Percentiles rank a stretch among this genome's conserved stretches.
Conservation (phyloP, 495 filamentous ascomycete genomes). For the Penicillium waksmanii region DNA sequence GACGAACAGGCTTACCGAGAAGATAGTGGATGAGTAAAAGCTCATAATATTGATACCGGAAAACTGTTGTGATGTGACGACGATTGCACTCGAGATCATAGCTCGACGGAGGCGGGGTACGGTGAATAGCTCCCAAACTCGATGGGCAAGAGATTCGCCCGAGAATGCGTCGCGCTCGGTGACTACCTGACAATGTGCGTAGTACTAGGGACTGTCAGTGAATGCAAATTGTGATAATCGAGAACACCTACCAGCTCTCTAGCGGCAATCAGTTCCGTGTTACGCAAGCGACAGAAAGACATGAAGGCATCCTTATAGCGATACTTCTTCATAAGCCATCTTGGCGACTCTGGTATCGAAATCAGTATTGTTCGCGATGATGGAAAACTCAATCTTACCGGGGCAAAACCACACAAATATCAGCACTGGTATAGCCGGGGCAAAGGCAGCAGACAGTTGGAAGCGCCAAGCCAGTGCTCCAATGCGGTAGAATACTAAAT, state of each 20-base stretch:
- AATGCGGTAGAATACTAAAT: conserved; percentile 19
- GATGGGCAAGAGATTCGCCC: conserved; percentile 51
- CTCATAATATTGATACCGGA: conserved; percentile 75
- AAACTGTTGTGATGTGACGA: conserved; percentile 82
- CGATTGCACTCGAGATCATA: conserved; percentile 62
- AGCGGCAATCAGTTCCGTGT: conserved; percentile 61
- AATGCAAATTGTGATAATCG: not conserved
- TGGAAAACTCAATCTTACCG: conserved; percentile 23
- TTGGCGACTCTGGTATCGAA: conserved; percentile 53
- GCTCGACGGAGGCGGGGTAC: conserved; percentile 68
- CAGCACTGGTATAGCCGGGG: conserved; percentile 66
- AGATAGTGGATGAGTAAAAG: conserved; percentile 81
- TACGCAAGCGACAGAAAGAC: conserved; percentile 61
- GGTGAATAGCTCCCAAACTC: conserved; percentile 64
- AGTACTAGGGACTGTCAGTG: conserved; percentile 41
- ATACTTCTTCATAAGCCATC: conserved; percentile 68
- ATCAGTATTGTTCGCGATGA: not conserved
- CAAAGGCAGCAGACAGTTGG: conserved; percentile 65
- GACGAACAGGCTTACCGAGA: conserved; percentile 33
- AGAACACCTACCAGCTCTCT: conserved; percentile 50
- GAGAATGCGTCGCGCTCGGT: conserved; percentile 52
- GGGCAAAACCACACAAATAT: conserved; percentile 64
- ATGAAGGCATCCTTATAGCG: conserved; percentile 55
- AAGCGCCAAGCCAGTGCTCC: conserved; percentile 57
- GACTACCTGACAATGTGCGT: conserved; percentile 61